Conservation (phyloP, 805 yeast species). For the Candida sonorensis region DNA sequence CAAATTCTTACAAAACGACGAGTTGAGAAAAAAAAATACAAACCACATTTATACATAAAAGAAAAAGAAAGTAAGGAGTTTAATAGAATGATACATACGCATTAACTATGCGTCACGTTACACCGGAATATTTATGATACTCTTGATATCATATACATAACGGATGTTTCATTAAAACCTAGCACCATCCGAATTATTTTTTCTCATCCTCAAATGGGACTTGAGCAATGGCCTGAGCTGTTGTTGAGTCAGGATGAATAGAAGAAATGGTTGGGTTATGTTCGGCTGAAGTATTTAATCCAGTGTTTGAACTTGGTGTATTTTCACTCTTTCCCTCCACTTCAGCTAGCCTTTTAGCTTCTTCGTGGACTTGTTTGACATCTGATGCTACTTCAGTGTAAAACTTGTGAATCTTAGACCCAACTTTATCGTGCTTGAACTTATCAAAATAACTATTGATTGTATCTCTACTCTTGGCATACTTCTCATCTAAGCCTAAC, state of each 20-base stretch:
- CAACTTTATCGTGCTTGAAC: slow-evolving; percentile 41
- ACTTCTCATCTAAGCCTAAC: slow-evolving; percentile 32
- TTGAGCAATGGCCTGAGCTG: slow-evolving; percentile 16
- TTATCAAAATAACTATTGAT: slow-evolving; percentile 40
- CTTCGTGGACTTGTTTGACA: slow-evolving; percentile 60
- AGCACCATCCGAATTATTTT: too few species aligned
- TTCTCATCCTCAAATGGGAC: slow-evolving; percentile 19
- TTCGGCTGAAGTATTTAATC: slow-evolving; percentile 8
- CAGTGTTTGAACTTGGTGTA: too few species aligned
- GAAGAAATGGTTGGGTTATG: slow-evolving; percentile 9
- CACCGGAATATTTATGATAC: too few species aligned
- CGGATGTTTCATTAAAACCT: too few species aligned
- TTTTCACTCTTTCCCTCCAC: slow-evolving; percentile 41
- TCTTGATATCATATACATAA: neutral
- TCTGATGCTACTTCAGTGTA: slow-evolving; percentile 51
- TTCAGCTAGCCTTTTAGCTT: slow-evolving; percentile 66
- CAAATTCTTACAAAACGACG: too few species aligned
- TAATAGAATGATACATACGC: too few species aligned
- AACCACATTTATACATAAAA: too few species aligned
- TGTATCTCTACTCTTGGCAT: slow-evolving; percentile 31
- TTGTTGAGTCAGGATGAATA: slow-evolving; percentile 16
- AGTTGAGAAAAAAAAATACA: too few species aligned
- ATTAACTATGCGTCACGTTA: too few species aligned
- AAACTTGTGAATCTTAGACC: slow-evolving; percentile 54
- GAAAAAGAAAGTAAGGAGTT: too few species aligned